phyloP scores from a whole-genome alignment of 179 eudicot genomes.

The Camellia oleifera region DNA sequence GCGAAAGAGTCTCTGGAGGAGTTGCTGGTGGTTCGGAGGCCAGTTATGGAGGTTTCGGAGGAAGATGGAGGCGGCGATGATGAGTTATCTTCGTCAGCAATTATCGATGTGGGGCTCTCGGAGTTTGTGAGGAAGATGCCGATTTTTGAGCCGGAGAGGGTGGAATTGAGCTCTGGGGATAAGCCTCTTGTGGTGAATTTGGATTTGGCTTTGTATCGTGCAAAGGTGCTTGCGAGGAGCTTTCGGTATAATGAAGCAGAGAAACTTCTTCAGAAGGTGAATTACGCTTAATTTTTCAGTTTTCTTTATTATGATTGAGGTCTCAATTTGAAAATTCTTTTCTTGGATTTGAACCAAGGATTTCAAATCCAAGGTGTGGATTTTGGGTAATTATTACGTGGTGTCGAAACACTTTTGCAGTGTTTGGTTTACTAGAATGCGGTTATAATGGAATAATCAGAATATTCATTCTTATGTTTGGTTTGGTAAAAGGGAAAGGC shows the following conservation, averaged over 20 bases:
- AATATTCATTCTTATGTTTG: too few relatives aligned
- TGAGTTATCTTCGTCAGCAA: constrained; percentile 21
- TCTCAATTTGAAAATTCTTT: neutral
- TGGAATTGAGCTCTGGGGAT: constrained; percentile 33
- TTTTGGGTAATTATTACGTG: neutral
- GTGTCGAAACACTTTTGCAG: too few relatives aligned
- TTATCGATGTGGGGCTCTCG: constrained; percentile 53
- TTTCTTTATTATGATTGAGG: neutral
- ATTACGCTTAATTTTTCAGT: neutral
- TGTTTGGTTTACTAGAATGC: too few relatives aligned
- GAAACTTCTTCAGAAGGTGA: constrained; percentile 67
- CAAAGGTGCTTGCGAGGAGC: constrained; percentile 58
- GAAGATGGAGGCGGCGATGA: constrained; percentile 27
- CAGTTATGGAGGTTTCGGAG: constrained; percentile 39
- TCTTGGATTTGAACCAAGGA: neutral
- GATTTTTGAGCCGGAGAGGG: constrained; percentile 74
- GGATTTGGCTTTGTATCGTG: constrained; percentile 82
- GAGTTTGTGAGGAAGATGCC: constrained; percentile 75
- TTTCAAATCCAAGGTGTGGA: neutral
- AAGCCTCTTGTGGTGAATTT: constrained; percentile 66
- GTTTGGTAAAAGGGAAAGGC: too few relatives aligned
- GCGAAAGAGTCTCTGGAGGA: constrained; percentile 40
- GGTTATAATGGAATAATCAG: too few relatives aligned
- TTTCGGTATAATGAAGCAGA: constrained; percentile 65
- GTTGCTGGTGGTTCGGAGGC: constrained; percentile 55